phyloP scores from a whole-genome alignment of 2,329 filamentous ascomycete genomes.

The Penicillium sumatraense region DNA sequence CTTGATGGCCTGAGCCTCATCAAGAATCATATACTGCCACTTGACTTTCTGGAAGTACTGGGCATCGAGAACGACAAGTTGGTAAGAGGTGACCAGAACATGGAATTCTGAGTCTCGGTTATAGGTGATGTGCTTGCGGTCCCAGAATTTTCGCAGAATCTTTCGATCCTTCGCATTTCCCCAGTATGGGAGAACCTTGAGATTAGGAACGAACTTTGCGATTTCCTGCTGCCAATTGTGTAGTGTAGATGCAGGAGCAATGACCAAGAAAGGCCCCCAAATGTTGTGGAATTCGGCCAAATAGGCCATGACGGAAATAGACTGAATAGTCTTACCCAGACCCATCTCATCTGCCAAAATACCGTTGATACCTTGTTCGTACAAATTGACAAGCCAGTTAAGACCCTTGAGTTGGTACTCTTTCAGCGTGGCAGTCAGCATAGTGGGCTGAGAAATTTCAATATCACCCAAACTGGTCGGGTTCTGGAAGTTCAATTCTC shows the following conservation, averaged over 20 bases:
- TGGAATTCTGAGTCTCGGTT: conserved; percentile 92
- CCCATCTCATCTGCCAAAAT: conserved; percentile 99
- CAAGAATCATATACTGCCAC: conserved; percentile 99
- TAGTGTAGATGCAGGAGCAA: conserved; percentile 91
- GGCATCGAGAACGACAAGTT: conserved; percentile 93
- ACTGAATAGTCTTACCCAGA: conserved; percentile 98
- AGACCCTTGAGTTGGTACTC: conserved; percentile 99
- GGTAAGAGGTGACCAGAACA: conserved; percentile 94
- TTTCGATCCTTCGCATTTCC: conserved; percentile 93
- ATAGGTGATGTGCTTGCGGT: conserved; percentile 96
- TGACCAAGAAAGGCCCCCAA: conserved; percentile 96
- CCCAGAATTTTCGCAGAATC: conserved; percentile 97
- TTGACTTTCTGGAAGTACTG: conserved; percentile 99
- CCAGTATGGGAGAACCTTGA: conserved; percentile 98
- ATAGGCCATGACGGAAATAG: conserved; percentile 98
- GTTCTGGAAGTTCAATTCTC: conserved; percentile 99
- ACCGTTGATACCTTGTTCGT: conserved; percentile 99
- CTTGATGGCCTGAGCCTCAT: conserved; percentile 98
- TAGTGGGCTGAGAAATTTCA: conserved; percentile 90
- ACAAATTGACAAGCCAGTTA: conserved; percentile 98
- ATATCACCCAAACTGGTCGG: conserved; percentile 93
- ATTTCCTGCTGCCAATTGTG: conserved; percentile 99
- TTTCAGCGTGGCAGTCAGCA: conserved; percentile 92
- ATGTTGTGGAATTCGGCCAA: conserved; percentile 96
- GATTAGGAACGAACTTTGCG: conserved; percentile 85